phyloP scores from a whole-genome alignment of 208 protist species.

The Trichomonas gallinae region DNA sequence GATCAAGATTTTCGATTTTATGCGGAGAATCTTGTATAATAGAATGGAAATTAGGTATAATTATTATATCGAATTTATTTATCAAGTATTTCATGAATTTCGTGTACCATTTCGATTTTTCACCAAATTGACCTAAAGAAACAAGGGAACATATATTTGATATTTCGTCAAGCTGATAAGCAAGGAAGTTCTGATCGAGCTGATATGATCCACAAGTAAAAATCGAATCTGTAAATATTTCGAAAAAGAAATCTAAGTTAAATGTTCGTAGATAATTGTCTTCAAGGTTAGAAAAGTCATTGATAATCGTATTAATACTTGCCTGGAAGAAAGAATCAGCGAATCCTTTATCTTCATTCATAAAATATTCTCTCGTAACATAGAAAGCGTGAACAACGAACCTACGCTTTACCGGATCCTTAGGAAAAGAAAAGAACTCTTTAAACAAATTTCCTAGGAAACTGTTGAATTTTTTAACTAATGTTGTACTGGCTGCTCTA shows the following conservation, averaged over 20 bases:
- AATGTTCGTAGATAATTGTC: background rate
- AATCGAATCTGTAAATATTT: background rate
- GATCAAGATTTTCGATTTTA: background rate
- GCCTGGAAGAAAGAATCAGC: background rate
- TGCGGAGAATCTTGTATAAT: background rate
- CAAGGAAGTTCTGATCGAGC: background rate
- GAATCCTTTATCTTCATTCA: background rate
- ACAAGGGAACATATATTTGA: background rate
- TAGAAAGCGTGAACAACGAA: background rate
- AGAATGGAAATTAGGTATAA: background rate
- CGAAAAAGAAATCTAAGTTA: background rate
- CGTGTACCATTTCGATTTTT: background rate
- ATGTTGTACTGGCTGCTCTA: background rate
- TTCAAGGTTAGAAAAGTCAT: background rate
- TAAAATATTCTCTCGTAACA: background rate
- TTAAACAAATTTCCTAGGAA: background rate
- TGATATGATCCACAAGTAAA: background rate
- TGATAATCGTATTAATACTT: background rate
- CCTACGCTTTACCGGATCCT: background rate
- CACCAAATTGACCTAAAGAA: background rate
- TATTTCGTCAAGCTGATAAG: background rate
- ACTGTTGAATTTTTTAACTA: background rate
- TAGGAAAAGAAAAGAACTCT: background rate
- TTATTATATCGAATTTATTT: background rate
- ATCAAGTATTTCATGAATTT: background rate